Conservation (phyloP, 805 yeast genomes). For the Candida xiaguanensis region DNA sequence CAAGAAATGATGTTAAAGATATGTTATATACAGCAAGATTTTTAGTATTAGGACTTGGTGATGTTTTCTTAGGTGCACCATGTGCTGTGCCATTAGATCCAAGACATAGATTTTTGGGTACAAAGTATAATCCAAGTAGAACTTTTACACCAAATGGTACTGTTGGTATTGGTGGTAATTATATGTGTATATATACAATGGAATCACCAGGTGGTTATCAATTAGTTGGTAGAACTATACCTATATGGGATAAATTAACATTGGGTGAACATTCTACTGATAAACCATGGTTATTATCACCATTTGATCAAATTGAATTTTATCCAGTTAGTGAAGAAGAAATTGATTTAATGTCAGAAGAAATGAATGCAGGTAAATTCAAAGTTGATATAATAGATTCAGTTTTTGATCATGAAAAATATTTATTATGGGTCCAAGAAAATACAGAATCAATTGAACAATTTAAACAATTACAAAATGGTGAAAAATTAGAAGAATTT, state of each 20-base stretch:
- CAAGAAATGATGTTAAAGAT: slow-evolving; percentile 70
- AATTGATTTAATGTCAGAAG: slow-evolving; percentile 65
- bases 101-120: slow-evolving; percentile 85
- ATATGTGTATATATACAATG: slow-evolving; percentile 98
- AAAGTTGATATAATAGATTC: slow-evolving; percentile 70
- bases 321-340: slow-evolving; percentile 88
- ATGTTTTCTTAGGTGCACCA: slow-evolving; percentile 96
- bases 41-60: slow-evolving; percentile 93
- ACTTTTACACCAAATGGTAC: slow-evolving; percentile 95
- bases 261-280: slow-evolving; percentile 58
- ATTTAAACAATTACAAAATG: slow-evolving; percentile 65
- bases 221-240: slow-evolving; percentile 92
- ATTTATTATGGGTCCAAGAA: slow-evolving; percentile 71
- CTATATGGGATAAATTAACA: slow-evolving; percentile 94
- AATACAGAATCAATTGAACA: slow-evolving; percentile 69
- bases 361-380: slow-evolving; percentile 78
- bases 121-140: slow-evolving; percentile 95
- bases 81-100: slow-evolving; percentile 99
- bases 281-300: slow-evolving; percentile 83
- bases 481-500: slow-evolving; percentile 83
- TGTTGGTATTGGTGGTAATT: slow-evolving; percentile 98
- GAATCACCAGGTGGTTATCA: slow-evolving; percentile 99
- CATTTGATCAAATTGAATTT: slow-evolving; percentile 93
- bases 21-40: slow-evolving; percentile 87
- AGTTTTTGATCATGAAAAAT: slow-evolving; percentile 78